Percentiles rank a stretch among this genome's conserved stretches.
phyloP scores from a whole-genome alignment of 768 basidiomycete genomes.

The Cantharellus cinnabarinus region DNA sequence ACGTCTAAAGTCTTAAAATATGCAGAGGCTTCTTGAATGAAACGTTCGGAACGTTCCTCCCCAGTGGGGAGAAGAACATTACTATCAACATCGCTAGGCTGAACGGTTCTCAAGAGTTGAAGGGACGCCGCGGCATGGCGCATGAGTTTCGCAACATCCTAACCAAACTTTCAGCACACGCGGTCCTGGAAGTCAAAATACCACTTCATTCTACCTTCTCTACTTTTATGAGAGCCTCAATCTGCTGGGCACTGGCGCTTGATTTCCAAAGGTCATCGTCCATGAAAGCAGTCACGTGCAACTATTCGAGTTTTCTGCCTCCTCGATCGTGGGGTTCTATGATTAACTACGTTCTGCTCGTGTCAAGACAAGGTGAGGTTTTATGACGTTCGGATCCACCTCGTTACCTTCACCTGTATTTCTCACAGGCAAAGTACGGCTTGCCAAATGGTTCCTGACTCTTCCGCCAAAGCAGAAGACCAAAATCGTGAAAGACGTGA shows the following conservation, averaged over 20 bases:
- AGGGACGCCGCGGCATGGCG: slow-evolving; percentile 8
- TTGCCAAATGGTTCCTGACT: slow-evolving; percentile 91
- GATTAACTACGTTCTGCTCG: slow-evolving; percentile 86
- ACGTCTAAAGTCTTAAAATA: slow-evolving; percentile 8
- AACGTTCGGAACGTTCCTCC: slow-evolving; percentile 7
- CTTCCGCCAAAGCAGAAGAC: slow-evolving; percentile 59
- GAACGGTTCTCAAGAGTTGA: slow-evolving; percentile 1
- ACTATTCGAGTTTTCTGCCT: too few species aligned
- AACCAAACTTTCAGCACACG: not conserved
- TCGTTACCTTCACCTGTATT: not conserved
- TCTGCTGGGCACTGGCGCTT: slow-evolving; percentile 7
- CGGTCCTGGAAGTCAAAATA: not conserved
- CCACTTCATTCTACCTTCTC: slow-evolving; percentile 2
- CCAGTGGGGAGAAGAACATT: not conserved
- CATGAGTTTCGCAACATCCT: slow-evolving; percentile 7
- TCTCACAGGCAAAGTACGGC: slow-evolving; percentile 63
- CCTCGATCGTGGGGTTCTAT: slow-evolving; percentile 17
- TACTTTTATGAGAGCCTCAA: slow-evolving; percentile 5
- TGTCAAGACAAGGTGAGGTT: slow-evolving; percentile 64
- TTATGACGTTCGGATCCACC: slow-evolving; percentile 5
- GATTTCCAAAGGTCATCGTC: not conserved
- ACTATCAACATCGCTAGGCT: not conserved
- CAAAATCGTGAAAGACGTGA: slow-evolving; percentile 91
- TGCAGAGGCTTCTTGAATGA: slow-evolving; percentile 7
- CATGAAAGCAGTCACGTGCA: too few species aligned